These are phyloP conservation scores for Metschnikowia aberdeeniae DNA, from an alignment of 805 yeast genomes.

Conservation along the genomic window DNA sequence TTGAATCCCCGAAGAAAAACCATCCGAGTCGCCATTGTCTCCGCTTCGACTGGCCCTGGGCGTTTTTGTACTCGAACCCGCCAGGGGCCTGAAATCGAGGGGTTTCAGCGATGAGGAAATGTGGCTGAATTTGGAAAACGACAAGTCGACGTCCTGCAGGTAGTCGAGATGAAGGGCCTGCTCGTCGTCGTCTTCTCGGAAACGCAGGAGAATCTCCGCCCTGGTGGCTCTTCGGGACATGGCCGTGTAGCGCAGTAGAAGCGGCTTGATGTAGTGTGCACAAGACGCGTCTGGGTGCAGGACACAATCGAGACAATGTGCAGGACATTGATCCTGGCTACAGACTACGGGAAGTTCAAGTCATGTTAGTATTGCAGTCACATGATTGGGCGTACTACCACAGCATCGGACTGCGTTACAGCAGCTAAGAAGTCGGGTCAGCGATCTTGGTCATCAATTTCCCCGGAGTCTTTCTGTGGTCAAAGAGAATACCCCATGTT, in stretches of 20 bases:
- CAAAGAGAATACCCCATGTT: slow-evolving; percentile 45
- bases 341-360: too few relatives aligned
- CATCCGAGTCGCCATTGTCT: too few relatives aligned
- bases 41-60: too few relatives aligned
- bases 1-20: too few relatives aligned
- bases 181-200: slow-evolving; percentile 15
- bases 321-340: too few relatives aligned
- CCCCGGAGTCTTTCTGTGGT: slow-evolving; percentile 43
- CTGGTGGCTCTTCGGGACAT: slow-evolving; percentile 1
- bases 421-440: not conserved
- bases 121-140: slow-evolving; percentile 37
- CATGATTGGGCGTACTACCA: too few relatives aligned
- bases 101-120: slow-evolving; percentile 18
- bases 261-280: too few relatives aligned
- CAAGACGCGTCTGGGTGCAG: not conserved
- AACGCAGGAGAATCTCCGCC: slow-evolving; percentile 10
- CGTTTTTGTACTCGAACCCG: too few relatives aligned
- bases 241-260: not conserved
- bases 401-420: not conserved
- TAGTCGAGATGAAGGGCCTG: slow-evolving; percentile 26
- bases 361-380: too few relatives aligned
- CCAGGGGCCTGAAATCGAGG: not conserved
- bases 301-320: not conserved
- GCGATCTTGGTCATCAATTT: slow-evolving; percentile 46
- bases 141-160: slow-evolving; percentile 24